Base-by-base conservation (phyloP, 805 yeast genomes). In the Ogataea naganishii region DNA sequence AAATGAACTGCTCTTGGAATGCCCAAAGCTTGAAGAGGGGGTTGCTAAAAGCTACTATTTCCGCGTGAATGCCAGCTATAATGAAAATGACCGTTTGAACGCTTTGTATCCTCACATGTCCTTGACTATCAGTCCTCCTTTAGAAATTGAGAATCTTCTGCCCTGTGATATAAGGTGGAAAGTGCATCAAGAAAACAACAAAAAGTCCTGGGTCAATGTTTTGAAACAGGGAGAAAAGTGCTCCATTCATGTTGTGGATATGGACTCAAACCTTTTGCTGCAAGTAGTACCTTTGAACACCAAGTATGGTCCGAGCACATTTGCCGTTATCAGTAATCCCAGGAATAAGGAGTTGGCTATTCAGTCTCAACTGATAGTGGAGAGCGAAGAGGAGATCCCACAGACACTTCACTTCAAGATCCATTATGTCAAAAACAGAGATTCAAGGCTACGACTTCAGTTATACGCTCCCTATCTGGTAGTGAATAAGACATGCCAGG, bases 381-480 rank as follows among this genome's bases (percentile, higher is more conserved):
- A 68, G 30, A 67, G 71, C 31, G 67, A 62, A 4, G 78, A 74
- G 44, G 92, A 86, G 0, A 23, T 14, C 10, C 5, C 20, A 5
- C 95, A 83, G 43, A 49, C 62, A 13, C 58, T 92, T 28, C 66
- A 69, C 31, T 58, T 92, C 23, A 64, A 66, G 13, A 59, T 92
- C 6, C 77, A 75, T 36, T 89, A 86, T 49, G 65, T 68, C 26
- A 62, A 60, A 14, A 56, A 63, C 14, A 64, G 61, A 9, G 63
- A 65, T 0, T 66, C 80, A 3, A 82, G 85, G 18, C 60, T 76
- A 38, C 69, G 73, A 38, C 68, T 85, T 2, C 69, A 71, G 9
- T 63, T 92, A n/a, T 85, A 74, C 47, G 62, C 95, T 0, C 96
- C 96, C 0, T 92, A 89, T 47, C 64, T 92, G 26, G 59, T 92